Evolutionary conservation across 2,329 filamentous ascomycete species (phyloP).

Genomic region (Monilinia aucupariae): DNA sequence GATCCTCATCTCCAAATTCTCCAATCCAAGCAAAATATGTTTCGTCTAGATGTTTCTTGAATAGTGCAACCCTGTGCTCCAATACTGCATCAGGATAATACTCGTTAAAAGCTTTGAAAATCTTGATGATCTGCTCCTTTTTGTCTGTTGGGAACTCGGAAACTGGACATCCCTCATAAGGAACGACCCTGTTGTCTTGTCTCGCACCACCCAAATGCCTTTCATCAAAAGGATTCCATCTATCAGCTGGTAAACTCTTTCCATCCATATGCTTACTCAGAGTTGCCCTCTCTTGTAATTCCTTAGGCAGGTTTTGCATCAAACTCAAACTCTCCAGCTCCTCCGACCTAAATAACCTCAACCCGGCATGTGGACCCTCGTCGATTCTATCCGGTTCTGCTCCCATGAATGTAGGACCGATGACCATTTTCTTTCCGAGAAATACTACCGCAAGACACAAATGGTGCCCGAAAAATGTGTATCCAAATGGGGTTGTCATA

Average conservation of each 20-base stretch:
- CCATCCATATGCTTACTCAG: conserved; percentile 34
- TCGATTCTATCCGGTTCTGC: conserved; percentile 62
- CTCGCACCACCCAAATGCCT: conserved; percentile 73
- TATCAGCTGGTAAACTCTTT: conserved; percentile 41
- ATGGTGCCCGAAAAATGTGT: conserved; percentile 63
- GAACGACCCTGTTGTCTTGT: conserved; percentile 70
- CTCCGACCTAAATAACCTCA: conserved; percentile 28
- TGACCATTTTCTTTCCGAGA: conserved; percentile 57
- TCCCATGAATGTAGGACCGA: conserved; percentile 72
- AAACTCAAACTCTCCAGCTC: conserved; percentile 30
- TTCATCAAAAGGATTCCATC: conserved; percentile 79
- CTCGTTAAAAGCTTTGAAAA: conserved; percentile 60
- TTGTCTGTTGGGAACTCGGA: conserved; percentile 45
- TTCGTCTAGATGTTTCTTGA: conserved; percentile 54
- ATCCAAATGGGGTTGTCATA: conserved; percentile 27
- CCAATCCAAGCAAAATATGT: conserved; percentile 81
- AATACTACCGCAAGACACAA: conserved; percentile 69
- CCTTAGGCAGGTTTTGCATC: conserved; percentile 31
- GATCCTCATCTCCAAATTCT: conserved; percentile 57
- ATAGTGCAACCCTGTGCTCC: conserved; percentile 48
- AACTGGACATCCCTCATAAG: conserved; percentile 61
- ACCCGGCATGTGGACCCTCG: conserved; percentile 30
- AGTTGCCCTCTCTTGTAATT: conserved; percentile 32
- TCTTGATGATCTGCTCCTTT: conserved; percentile 49
- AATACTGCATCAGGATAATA: conserved; percentile 59